These are phyloP conservation scores for Mycena sp. DNA, from an alignment of 1,284 basidiomycete species.

Conservation along the genomic window DNA sequence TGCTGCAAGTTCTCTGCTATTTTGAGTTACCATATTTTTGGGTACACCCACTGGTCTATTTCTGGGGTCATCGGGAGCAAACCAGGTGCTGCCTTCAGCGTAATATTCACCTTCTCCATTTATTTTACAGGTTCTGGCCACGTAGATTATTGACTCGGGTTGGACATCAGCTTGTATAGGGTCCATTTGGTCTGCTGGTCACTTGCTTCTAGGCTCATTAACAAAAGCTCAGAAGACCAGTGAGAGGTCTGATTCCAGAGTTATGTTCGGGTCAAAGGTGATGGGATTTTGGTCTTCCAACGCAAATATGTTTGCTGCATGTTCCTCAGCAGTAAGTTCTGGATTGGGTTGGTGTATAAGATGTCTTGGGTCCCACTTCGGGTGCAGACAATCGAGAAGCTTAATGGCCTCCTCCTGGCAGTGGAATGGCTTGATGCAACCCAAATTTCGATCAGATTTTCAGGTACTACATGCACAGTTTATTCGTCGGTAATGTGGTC, in stretches of 20 bases:
- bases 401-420: neutral
- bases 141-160: neutral
- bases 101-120: neutral
- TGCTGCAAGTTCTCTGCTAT: neutral
- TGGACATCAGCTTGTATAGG: too few relatives aligned
- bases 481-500: neutral
- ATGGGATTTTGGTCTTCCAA: neutral
- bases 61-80: neutral
- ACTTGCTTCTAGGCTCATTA: neutral
- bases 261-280: neutral
- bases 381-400: neutral
- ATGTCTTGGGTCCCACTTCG: neutral
- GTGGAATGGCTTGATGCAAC: neutral
- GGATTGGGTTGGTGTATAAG: neutral
- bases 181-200: neutral
- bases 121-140: neutral
- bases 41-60: neutral
- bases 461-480: neutral
- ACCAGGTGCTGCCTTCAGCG: neutral
- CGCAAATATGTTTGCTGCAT: neutral
- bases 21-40: too few relatives aligned
- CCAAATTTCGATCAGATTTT: neutral
- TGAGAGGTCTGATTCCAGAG: neutral
- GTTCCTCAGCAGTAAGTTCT: neutral
- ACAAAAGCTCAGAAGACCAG: neutral